Percentiles rank a stretch among this genome's conserved stretches.
These are phyloP conservation scores for Xylaria venustula DNA, from an alignment of 495 filamentous ascomycete genomes.

Conservation along the genomic window DNA sequence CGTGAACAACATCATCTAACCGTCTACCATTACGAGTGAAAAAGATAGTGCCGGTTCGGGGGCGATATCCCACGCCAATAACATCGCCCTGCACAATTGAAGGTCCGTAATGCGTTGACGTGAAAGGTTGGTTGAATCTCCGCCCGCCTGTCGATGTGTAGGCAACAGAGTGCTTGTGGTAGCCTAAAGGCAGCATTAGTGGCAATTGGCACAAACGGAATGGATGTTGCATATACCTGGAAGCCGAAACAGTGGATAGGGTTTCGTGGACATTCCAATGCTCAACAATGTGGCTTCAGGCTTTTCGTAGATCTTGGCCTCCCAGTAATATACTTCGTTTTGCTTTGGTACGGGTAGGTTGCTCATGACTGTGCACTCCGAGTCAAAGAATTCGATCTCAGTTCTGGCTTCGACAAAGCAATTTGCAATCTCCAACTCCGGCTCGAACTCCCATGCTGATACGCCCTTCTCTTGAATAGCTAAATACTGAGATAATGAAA, in stretches of 20 bases:
- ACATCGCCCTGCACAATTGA: slow-evolving; percentile 89
- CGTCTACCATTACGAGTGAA: slow-evolving; percentile 98
- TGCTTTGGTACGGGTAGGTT: slow-evolving; percentile 97
- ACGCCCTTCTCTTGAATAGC: slow-evolving; percentile 99
- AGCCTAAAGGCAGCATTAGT: slow-evolving; percentile 54
- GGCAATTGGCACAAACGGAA: not conserved
- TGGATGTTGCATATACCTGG: slow-evolving; percentile 63
- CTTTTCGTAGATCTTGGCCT: slow-evolving; percentile 97
- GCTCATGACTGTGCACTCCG: slow-evolving; percentile 94
- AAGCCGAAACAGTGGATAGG: slow-evolving; percentile 90
- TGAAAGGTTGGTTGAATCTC: slow-evolving; percentile 89
- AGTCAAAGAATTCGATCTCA: slow-evolving; percentile 98
- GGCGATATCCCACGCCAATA: slow-evolving; percentile 92
- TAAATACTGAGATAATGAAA: slow-evolving; percentile 93
- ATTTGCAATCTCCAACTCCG: slow-evolving; percentile 96
- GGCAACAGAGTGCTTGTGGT: slow-evolving; percentile 85
- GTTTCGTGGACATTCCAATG: slow-evolving; percentile 92
- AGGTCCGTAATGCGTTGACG: slow-evolving; percentile 74
- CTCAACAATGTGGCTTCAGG: slow-evolving; percentile 81
- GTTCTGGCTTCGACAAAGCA: slow-evolving; percentile 96
- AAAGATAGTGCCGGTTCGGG: slow-evolving; percentile 91
- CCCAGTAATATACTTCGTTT: slow-evolving; percentile 99
- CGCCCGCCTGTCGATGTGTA: slow-evolving; percentile 86
- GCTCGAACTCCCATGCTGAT: slow-evolving; percentile 98
- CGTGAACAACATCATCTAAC: slow-evolving; percentile 91